These are phyloP conservation scores for Passalora sequoiae DNA, from an alignment of 2,329 filamentous ascomycete species.

Conservation along the genomic window DNA sequence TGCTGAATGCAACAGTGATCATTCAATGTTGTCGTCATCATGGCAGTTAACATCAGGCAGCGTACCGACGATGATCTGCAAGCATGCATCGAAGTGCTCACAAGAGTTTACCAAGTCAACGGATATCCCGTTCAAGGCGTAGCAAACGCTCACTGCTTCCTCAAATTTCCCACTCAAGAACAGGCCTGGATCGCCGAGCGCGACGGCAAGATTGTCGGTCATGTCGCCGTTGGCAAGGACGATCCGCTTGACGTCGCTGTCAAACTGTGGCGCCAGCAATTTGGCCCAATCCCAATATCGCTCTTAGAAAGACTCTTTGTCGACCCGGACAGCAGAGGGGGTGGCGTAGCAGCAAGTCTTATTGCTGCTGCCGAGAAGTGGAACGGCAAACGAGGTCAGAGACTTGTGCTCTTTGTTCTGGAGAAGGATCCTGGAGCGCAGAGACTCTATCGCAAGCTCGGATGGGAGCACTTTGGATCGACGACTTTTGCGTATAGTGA, in stretches of 20 bases:
- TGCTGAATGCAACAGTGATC: no score
- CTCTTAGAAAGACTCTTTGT: constrained; percentile 25
- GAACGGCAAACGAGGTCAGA: constrained; percentile 3
- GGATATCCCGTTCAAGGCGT: constrained; percentile 29
- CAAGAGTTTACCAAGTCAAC: constrained; percentile 19
- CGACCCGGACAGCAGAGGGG: constrained; percentile 14
- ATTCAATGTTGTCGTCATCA: no score
- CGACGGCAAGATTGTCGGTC: constrained; percentile 20
- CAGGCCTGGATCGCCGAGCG: constrained; percentile 25
- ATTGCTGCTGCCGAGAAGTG: constrained; percentile 13
- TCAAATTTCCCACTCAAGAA: constrained; percentile 8
- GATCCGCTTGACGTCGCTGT: constrained; percentile 19
- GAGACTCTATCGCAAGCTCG: constrained; percentile 20
- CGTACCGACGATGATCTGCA: constrained; percentile 21
- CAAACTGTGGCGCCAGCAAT: constrained; percentile 11
- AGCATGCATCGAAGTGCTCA: constrained; percentile 21
- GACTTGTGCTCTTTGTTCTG: constrained; percentile 23
- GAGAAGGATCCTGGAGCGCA: constrained; percentile 22
- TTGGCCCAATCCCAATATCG: constrained; percentile 11
- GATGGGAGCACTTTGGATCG: constrained; percentile 21
- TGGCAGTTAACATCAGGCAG: constrained; percentile 16
- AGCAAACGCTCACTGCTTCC: constrained; percentile 14
- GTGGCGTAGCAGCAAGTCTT: constrained; percentile 17
- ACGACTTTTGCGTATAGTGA: constrained; percentile 5
- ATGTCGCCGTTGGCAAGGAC: constrained; percentile 12